Conservation (phyloP, 495 filamentous ascomycete species). For the Neurospora discreta region DNA sequence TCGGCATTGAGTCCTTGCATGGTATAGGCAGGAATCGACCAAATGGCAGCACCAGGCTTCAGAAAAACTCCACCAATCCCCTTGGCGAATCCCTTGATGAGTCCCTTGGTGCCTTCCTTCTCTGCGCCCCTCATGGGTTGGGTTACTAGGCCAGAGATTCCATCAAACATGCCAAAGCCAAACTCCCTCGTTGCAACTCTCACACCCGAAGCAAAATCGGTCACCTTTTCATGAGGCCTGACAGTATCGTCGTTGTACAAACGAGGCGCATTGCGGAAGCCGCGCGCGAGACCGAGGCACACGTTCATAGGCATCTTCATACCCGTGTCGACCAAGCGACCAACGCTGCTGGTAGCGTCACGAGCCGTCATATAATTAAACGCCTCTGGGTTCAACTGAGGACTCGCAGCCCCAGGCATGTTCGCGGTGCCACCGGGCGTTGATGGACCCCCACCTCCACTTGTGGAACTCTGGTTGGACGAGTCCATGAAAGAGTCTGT, state of each 20-base stretch:
- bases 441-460: neutral
- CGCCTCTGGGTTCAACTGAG: neutral
- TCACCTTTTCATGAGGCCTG: constrained; percentile 56
- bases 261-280: constrained; percentile 76
- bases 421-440: neutral
- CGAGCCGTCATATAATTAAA: constrained; percentile 44
- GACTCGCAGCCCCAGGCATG: neutral
- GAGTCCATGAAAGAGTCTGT: neutral
- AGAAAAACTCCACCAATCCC: constrained; percentile 60
- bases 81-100: constrained; percentile 66
- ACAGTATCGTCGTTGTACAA: constrained; percentile 71
- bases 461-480: neutral
- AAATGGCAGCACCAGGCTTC: constrained; percentile 58
- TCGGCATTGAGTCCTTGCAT: constrained; percentile 68
- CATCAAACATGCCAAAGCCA: constrained; percentile 55
- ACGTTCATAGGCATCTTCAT: constrained; percentile 73
- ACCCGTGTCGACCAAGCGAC: constrained; percentile 57
- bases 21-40: constrained; percentile 59
- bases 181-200: constrained; percentile 58
- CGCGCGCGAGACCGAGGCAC: constrained; percentile 63
- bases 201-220: constrained; percentile 54
- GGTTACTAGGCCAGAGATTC: constrained; percentile 59
- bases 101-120: constrained; percentile 56
- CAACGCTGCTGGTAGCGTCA: constrained; percentile 50
- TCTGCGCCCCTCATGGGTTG: constrained; percentile 57